These are phyloP conservation scores for Trametes polyzona DNA, from an alignment of 1,284 basidiomycete species.

Conservation along the genomic window DNA sequence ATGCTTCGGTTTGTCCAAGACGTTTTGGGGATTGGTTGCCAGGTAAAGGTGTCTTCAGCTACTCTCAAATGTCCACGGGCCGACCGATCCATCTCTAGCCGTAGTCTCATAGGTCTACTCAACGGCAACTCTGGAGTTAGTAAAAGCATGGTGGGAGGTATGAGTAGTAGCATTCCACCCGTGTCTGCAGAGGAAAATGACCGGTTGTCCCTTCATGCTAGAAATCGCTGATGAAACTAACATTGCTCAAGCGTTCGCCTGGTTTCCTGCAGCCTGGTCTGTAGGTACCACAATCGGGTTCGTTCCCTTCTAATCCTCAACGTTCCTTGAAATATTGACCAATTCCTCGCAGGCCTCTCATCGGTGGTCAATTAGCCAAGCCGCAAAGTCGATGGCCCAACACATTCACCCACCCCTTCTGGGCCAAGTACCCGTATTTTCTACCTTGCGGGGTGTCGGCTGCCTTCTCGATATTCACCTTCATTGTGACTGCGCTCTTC, in stretches of 20 bases:
- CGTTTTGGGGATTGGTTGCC: constrained; percentile 45
- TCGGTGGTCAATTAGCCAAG: constrained; percentile 51
- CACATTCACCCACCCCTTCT: constrained; percentile 49
- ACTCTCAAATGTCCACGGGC: too few species aligned
- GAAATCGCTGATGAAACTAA: constrained; percentile 58
- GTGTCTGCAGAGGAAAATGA: constrained; percentile 12
- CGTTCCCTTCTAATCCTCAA: constrained; percentile 1
- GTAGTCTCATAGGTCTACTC: constrained; percentile 53
- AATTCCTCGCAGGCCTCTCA: too few species aligned
- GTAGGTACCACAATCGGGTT: constrained; percentile 50
- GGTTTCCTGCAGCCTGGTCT: constrained; percentile 53
- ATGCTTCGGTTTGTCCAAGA: constrained; percentile 56
- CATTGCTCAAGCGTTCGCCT: constrained; percentile 50
- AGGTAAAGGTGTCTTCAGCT: constrained; percentile 35
- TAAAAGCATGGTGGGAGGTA: constrained; percentile 48
- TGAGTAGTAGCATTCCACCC: constrained; percentile 18
- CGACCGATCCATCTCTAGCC: too few species aligned
- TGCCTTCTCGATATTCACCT: constrained; percentile 41
- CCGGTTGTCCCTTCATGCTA: neutral
- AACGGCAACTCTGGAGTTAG: constrained; percentile 60
- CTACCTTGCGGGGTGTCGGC: constrained; percentile 51
- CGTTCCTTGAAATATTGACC: neutral
- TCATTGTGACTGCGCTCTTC: constrained; percentile 42
- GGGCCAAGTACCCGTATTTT: constrained; percentile 58
- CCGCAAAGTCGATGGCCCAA: constrained; percentile 51